Conservation (phyloP, 345 rosid species). For the Camelina hispida region DNA sequence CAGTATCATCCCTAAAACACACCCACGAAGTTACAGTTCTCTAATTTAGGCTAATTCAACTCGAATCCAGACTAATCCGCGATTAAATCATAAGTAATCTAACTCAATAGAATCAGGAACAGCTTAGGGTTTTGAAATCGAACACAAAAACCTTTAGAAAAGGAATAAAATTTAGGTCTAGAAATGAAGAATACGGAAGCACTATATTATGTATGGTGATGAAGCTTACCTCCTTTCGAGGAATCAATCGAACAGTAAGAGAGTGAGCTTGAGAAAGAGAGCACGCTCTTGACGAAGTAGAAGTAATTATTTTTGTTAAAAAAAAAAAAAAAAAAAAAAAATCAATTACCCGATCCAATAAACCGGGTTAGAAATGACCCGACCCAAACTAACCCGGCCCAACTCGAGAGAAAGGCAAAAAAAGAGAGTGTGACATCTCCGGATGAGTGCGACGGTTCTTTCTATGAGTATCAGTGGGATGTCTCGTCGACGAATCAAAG, state of each 20-base stretch:
- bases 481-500: too few species aligned
- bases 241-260: neutral
- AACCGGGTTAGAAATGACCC: neutral
- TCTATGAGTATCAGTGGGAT: too few species aligned
- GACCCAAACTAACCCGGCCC: neutral
- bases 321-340: too few species aligned
- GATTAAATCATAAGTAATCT: neutral
- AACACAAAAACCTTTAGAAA: conserved; percentile 16
- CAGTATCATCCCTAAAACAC: conserved; percentile 26
- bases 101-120: neutral
- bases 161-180: neutral
- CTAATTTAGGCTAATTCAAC: neutral
- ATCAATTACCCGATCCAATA: neutral
- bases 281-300: neutral
- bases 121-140: conserved; percentile 31
- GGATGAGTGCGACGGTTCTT: too few species aligned
- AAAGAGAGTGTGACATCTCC: too few species aligned
- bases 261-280: neutral
- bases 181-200: neutral
- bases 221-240: conserved; percentile 24
- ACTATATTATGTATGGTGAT: neutral
- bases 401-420: too few species aligned
- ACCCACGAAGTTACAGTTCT: neutral
- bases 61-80: neutral
- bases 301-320: too few species aligned